phyloP scores from a whole-genome alignment of 2,329 filamentous ascomycete species.

The Aspergillus fischeri region DNA sequence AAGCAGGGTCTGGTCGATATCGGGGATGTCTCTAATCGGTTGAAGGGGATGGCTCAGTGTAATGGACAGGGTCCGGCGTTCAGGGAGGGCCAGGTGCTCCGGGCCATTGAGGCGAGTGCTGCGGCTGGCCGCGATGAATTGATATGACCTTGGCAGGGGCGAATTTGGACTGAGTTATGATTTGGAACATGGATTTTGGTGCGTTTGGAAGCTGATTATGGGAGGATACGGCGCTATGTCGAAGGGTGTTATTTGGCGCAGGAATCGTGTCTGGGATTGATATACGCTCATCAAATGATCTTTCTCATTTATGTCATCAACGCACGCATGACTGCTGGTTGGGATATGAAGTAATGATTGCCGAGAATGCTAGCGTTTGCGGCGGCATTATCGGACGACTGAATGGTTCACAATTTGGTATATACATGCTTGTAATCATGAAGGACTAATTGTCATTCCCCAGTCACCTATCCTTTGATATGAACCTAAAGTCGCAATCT shows the following conservation, averaged over 20 bases:
- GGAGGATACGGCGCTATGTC: background rate
- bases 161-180: background rate
- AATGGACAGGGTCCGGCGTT: constrained; percentile 88
- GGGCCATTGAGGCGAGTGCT: constrained; percentile 74
- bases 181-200: constrained; percentile 2
- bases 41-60: constrained; percentile 72
- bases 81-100: constrained; percentile 67
- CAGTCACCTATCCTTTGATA: background rate
- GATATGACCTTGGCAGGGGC: constrained; percentile 42
- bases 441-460: background rate
- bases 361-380: no score
- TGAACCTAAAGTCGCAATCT: background rate
- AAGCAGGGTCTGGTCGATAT: constrained; percentile 76
- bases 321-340: background rate
- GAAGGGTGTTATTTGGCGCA: background rate
- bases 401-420: background rate
- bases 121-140: constrained; percentile 75
- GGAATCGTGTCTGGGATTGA: background rate
- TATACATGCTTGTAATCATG: background rate
- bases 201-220: background rate
- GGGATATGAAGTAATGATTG: no score
- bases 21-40: constrained; percentile 69
- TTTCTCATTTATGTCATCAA: background rate
- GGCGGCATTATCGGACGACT: background rate
- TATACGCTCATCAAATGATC: background rate